Evolutionary conservation across 108 stramenopile genomes (phyloP).

Genomic region (Aurantiochytrium sp.): DNA sequence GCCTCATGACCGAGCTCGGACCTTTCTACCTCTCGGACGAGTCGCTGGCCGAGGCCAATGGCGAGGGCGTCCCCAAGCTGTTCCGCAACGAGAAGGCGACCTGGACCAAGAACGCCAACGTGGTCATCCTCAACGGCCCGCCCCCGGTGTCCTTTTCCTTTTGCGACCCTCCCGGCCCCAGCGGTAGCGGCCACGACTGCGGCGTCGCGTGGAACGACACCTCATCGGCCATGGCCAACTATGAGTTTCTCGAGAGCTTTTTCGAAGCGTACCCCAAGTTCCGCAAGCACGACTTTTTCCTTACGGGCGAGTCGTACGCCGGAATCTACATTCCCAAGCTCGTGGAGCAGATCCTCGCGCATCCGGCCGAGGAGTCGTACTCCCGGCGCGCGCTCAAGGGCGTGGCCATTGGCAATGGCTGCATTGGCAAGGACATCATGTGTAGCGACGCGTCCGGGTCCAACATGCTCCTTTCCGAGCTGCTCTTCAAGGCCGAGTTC

Average conservation of each 20-base stretch:
- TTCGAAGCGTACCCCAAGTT: conserved; percentile 64
- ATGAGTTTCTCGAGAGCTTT: conserved; percentile 59
- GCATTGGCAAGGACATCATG: conserved; percentile 66
- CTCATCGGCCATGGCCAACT: conserved; percentile 54
- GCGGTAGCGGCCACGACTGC: conserved; percentile 40
- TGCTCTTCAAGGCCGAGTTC: conserved; percentile 60
- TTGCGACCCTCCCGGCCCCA: conserved; percentile 53
- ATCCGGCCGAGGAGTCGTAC: background rate
- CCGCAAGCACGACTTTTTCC: conserved; percentile 48
- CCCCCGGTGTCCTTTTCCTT: conserved; percentile 72
- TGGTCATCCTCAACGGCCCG: conserved; percentile 71
- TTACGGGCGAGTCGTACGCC: conserved; percentile 79
- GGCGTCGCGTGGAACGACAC: conserved; percentile 66
- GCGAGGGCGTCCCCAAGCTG: conserved; percentile 60
- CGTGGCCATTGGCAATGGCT: conserved; percentile 77
- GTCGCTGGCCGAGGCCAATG: conserved; percentile 42
- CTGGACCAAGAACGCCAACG: conserved; percentile 60
- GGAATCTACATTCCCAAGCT: conserved; percentile 73
- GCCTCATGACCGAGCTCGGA: background rate
- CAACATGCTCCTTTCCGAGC: background rate
- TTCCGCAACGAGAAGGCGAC: conserved; percentile 54
- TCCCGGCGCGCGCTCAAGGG: background rate
- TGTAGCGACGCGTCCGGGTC: conserved; percentile 48
- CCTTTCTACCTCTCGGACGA: background rate
- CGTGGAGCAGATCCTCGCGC: conserved; percentile 59